phyloP scores from a whole-genome alignment of 352 stramenopile genomes.

The Halophytophthora polymorphica region DNA sequence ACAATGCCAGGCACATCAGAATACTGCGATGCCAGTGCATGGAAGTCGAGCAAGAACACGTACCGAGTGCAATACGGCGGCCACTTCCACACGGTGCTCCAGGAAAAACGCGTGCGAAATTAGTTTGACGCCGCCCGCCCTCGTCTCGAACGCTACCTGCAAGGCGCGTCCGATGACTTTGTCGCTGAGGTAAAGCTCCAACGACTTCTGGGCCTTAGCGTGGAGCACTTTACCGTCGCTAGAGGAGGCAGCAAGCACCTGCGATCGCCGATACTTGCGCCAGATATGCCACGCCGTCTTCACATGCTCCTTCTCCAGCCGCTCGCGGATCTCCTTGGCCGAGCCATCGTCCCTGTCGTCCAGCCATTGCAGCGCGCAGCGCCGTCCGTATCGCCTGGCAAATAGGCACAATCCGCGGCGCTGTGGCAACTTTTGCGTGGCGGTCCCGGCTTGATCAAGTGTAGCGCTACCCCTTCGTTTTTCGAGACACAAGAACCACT shows the following conservation, averaged over 20 bases:
- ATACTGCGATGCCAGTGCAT: constrained; percentile 19
- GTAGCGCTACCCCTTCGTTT: constrained; percentile 11
- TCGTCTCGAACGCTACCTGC: constrained; percentile 29
- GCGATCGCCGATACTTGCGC: constrained; percentile 55
- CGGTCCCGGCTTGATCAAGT: constrained; percentile 6
- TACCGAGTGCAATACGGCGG: constrained; percentile 47
- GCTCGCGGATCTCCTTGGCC: constrained; percentile 31
- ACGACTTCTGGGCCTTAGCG: constrained; percentile 48
- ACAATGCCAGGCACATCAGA: not conserved
- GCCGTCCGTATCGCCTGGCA: constrained; percentile 49
- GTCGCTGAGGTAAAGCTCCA: constrained; percentile 65
- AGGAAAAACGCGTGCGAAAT: constrained; percentile 48
- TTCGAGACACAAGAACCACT: constrained; percentile 67
- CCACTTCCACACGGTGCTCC: constrained; percentile 36
- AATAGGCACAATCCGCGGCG: constrained; percentile 45
- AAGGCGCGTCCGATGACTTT: constrained; percentile 51
- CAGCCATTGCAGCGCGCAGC: constrained; percentile 62
- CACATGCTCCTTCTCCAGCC: constrained; percentile 59
- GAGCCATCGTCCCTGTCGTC: constrained; percentile 6
- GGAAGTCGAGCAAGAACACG: not conserved
- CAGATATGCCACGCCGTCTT: constrained; percentile 70
- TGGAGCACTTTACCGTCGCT: constrained; percentile 20
- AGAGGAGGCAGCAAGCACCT: constrained; percentile 10
- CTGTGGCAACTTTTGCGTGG: not conserved
- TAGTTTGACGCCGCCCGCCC: constrained; percentile 9